Base-by-base conservation (phyloP, 1,139 yeast genomes). In the Candida freyschussii region DNA sequence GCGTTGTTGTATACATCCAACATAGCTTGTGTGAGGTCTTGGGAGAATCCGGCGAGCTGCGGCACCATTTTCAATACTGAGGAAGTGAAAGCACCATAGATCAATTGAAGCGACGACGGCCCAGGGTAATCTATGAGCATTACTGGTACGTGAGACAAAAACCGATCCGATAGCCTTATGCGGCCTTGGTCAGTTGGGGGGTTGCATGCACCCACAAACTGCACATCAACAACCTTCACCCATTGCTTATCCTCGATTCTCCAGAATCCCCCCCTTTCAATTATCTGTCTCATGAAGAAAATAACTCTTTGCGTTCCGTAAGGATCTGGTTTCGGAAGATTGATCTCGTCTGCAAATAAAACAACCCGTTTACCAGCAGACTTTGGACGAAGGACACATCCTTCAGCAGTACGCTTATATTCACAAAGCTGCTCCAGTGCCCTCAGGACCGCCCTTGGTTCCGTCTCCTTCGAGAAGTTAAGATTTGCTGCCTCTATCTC, bases 141-240 rank as follows among this genome's bases (percentile, higher is more conserved):
- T 6, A 86, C 65, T 1, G 81, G 61, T 6, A 75, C 67, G 48
- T 81, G 93, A 8, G 94, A 67, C 30, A 84, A 57, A 49, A 89
- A 80, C 32, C 96, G 62, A n/a, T 63, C 55, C 2, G 77, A 62
- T 21, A 91, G 55, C 4, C 55, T 56, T 13, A 69, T 64, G 44
- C 98, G 68, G 0, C 96, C 96, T 2, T 77, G 74, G 56, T 85
- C 95, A 2, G 77, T 66, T 0, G 96, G 80, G 1, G 96, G 91
- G 50, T 91, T 91, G 56, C 97, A 91, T 0, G 98, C 97, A 6
- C 95, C 97, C 10, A 89, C 94, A 60, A 91, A 72, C 51, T 83
- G 94, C 24, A 91, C 66, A 33, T 76, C 70, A 13, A 68, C 63
- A n/a, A 86, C 43, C 0, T 63, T 47, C 1, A 89, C 75, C 95